Conservation (phyloP, 1,284 basidiomycete species). For the Lignosus rhinocerotis region DNA sequence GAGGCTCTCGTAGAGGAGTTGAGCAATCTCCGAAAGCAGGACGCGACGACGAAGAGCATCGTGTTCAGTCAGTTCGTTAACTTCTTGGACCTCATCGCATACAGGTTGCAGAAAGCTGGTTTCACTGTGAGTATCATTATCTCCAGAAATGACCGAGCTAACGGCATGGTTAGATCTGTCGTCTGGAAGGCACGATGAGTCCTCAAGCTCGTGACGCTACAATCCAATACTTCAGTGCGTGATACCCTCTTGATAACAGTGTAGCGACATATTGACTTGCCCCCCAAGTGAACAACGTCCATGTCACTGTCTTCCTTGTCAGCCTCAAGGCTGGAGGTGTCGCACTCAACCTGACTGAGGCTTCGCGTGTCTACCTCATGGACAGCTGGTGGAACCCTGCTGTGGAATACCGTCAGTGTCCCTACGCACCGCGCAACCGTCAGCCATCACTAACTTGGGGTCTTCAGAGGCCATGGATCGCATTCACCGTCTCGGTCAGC, state of each 20-base stretch:
- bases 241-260: not conserved
- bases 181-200: conserved; percentile 96
- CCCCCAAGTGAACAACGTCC: conserved; percentile 82
- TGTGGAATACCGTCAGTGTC: conserved; percentile 38
- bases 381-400: conserved; percentile 94
- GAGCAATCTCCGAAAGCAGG: conserved; percentile 78
- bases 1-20: conserved; percentile 97
- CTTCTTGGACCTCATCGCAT: conserved; percentile 90
- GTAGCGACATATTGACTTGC: conserved; percentile 1
- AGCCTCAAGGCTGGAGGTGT: conserved; percentile 96
- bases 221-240: conserved; percentile 90
- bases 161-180: conserved; percentile 70
- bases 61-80: conserved; percentile 96
- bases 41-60: conserved; percentile 93
- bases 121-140: conserved; percentile 61
- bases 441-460: not conserved
- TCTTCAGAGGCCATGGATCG: conserved; percentile 93
- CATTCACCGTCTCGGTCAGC: conserved; percentile 90
- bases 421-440: conserved; percentile 4
- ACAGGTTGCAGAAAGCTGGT: conserved; percentile 88
- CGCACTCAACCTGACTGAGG: conserved; percentile 91
- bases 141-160: not conserved
- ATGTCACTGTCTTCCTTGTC: conserved; percentile 96
- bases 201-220: conserved; percentile 95
- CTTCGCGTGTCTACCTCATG: conserved; percentile 90